phyloP scores from a whole-genome alignment of 73 alveolate species.

The Uronychia binucleata region DNA sequence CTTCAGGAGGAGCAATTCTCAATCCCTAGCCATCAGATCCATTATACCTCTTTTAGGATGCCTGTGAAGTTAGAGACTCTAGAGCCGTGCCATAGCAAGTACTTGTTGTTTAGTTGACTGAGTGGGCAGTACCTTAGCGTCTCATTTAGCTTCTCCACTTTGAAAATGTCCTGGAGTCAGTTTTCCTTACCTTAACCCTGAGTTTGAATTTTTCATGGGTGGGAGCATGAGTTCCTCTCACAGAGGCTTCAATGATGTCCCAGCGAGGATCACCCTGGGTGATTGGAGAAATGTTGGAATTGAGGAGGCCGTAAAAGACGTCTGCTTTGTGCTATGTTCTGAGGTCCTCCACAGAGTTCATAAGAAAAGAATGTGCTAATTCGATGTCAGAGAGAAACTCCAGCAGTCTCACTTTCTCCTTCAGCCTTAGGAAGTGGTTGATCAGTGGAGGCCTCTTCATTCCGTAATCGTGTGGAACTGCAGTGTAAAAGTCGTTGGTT shows the following conservation, averaged over 20 bases:
- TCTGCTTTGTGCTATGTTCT: slow-evolving; percentile 65
- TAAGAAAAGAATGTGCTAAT: slow-evolving; percentile 51
- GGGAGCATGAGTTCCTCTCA: slow-evolving; percentile 66
- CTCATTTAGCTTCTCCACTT: slow-evolving; percentile 63
- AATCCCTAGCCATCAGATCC: slow-evolving; percentile 58
- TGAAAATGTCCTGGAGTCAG: slow-evolving; percentile 12
- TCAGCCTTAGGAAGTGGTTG: slow-evolving; percentile 69
- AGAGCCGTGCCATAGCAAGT: slow-evolving; percentile 86
- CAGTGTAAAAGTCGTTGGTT: slow-evolving; percentile 72
- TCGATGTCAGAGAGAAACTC: slow-evolving; percentile 69
- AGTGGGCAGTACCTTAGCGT: slow-evolving; percentile 55
- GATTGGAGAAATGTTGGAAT: slow-evolving; percentile 27
- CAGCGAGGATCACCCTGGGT: slow-evolving; percentile 8
- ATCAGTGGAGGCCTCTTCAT: slow-evolving; percentile 76
- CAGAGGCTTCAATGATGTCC: slow-evolving; percentile 38
- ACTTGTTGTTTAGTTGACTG: slow-evolving; percentile 37
- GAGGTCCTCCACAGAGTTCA: slow-evolving; percentile 29
- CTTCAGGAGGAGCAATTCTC: slow-evolving; percentile 87
- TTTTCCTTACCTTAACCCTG: slow-evolving; percentile 11
- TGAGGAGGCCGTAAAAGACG: slow-evolving; percentile 59
- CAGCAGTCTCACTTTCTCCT: slow-evolving; percentile 70
- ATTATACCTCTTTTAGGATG: slow-evolving; percentile 44
- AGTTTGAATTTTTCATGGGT: slow-evolving; percentile 64
- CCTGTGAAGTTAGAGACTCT: slow-evolving; percentile 71
- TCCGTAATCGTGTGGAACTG: slow-evolving; percentile 81